These are phyloP conservation scores for Cyclotella cryptica DNA, from an alignment of 108 stramenopile genomes.

Conservation along the genomic window DNA sequence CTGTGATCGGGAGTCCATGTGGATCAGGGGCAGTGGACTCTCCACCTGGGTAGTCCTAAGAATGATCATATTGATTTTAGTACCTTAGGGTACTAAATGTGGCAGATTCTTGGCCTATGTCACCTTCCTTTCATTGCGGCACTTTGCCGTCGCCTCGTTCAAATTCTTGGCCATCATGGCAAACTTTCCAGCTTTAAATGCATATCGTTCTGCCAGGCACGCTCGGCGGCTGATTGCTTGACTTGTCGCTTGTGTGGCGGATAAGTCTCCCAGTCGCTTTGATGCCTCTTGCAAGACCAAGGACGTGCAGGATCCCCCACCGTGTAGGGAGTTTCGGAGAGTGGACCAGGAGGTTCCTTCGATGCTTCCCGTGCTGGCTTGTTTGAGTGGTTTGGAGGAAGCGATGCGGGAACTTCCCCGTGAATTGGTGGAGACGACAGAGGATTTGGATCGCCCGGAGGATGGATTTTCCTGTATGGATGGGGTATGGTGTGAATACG, in stretches of 20 bases:
- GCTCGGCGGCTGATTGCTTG: conserved; percentile 60
- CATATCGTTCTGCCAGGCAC: conserved; percentile 69
- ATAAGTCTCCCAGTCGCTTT: conserved; percentile 53
- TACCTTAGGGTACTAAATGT: too few relatives aligned
- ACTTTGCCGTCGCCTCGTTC: conserved; percentile 63
- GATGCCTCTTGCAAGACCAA: conserved; percentile 45
- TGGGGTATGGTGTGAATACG: too few relatives aligned
- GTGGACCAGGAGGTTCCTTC: neutral
- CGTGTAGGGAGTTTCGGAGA: neutral
- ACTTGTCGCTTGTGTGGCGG: conserved; percentile 61
- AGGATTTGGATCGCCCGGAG: conserved; percentile 2
- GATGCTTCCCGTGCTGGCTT: conserved; percentile 7
- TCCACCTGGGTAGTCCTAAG: too few relatives aligned
- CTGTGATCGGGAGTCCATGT: too few relatives aligned
- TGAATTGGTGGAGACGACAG: neutral
- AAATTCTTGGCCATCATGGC: conserved; percentile 70
- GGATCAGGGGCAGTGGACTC: too few relatives aligned
- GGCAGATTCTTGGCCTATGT: too few relatives aligned
- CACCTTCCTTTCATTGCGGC: conserved; percentile 57
- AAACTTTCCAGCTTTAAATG: conserved; percentile 67
- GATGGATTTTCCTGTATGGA: conserved; percentile 21
- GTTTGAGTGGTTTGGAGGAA: conserved; percentile 9
- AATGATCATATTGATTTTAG: too few relatives aligned
- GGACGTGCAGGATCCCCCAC: conserved; percentile 7
- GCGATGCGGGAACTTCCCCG: neutral